Base-by-base conservation (phyloP, 1,284 basidiomycete species). In the Peniophora sp. region DNA sequence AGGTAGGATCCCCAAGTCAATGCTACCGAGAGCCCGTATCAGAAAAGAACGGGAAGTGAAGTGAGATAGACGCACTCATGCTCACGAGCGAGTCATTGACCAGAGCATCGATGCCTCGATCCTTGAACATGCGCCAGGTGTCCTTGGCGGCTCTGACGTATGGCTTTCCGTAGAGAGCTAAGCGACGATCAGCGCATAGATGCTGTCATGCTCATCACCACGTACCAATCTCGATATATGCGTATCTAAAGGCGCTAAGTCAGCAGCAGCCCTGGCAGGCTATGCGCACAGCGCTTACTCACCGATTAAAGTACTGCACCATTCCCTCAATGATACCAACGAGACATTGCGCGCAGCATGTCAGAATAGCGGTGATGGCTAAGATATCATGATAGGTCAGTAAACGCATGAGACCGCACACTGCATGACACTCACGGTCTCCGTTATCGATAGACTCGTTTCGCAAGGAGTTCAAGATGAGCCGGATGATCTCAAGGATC, bases 61-160 rank as follows among this genome's bases (percentile, higher is more conserved):
- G 48, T 43, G 18, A 47, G 47, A 39, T 47, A 24, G 48, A 65
- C 79, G 63, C 58, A 84, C 83, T 83, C 74, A 88, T 92, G 59
- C 85, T 81, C 54, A 93, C 85, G 17, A 95, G 75, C 1, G 81
- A 88, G 65, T 95, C 92, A 62, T 95, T 93, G 60, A 93, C 76
- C 15, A 96, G 68, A 1, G 87, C 88, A 60, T 91, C 87, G 57
- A 94, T 86, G 23, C 84, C 75, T 77, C 55, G 17, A 51, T 94
- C 87, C 60, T 81, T 83, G 70, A 95, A 82, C 50, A 94, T 64
- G n/a, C 77, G 74, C 90, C 90, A 96, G 0, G 92, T 92, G 63
- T 93, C 90, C 66, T 89, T 92, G 3, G 92, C 90, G n/a, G 92
- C 92, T 15, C 72, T 63, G 49, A 92, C 78, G 61, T 95, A 96